Percentiles rank a stretch among this genome's conserved stretches.
Evolutionary conservation across 2,329 filamentous ascomycete species (phyloP).

Genomic region (Pseudogymnoascus pannorum): DNA sequence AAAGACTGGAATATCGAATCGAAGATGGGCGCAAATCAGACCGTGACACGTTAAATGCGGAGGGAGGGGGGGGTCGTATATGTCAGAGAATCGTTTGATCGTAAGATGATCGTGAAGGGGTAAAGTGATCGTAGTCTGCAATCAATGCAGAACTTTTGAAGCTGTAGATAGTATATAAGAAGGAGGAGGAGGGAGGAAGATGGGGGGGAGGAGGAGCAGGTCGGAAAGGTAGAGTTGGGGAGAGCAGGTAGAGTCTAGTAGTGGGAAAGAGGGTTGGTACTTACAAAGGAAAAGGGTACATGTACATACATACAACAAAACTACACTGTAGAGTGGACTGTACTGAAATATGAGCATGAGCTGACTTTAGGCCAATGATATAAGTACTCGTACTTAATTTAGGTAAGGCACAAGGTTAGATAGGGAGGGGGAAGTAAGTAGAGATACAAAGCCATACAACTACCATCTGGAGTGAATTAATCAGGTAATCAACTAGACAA

Average conservation of each 20-base stretch:
- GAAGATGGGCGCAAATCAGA: not conserved
- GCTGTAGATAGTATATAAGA: not conserved
- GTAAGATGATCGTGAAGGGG: not conserved
- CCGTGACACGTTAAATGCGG: not conserved
- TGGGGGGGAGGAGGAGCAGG: too few relatives aligned
- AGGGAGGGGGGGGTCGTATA: not conserved
- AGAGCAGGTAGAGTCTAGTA: not conserved
- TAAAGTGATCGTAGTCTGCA: not conserved
- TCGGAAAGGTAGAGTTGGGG: too few relatives aligned
- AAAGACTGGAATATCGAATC: not conserved
- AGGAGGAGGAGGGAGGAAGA: not conserved
- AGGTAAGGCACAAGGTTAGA: not conserved
- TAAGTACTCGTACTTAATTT: not conserved
- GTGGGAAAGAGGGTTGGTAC: not conserved
- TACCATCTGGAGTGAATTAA: too few relatives aligned
- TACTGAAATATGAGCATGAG: not conserved
- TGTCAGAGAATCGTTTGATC: not conserved
- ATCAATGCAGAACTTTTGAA: not conserved
- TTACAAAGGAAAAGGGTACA: too few relatives aligned
- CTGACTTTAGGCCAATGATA: not conserved
- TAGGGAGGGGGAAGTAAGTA: not conserved
- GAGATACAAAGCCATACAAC: not conserved
- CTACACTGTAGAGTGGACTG: too few relatives aligned
- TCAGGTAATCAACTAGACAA: too few relatives aligned
- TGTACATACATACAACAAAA: too few relatives aligned